Percentiles rank a stretch among this genome's conserved stretches.
Conservation (phyloP, 345 rosid species). For the Euphorbia tirucalli region DNA sequence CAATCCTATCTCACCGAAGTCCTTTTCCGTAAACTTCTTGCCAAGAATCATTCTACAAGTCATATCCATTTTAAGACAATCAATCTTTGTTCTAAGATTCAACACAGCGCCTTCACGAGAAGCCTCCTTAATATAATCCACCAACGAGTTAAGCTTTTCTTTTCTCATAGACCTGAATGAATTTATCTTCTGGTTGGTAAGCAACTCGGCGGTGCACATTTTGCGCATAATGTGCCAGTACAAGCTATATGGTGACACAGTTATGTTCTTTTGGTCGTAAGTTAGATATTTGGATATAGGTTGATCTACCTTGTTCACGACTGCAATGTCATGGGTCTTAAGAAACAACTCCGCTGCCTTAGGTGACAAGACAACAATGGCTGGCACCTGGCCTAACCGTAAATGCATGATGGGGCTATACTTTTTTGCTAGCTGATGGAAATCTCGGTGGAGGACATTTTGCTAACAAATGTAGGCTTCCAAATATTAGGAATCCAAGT, state of each 20-base stretch:
- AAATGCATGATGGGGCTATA: slow-evolving; percentile 46
- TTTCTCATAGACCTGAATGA: slow-evolving; percentile 32
- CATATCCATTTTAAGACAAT: slow-evolving; percentile 29
- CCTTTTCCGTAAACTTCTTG: slow-evolving; percentile 34
- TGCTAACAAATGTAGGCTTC: slow-evolving; percentile 36
- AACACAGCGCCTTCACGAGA: slow-evolving; percentile 14
- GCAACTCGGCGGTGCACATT: slow-evolving; percentile 41
- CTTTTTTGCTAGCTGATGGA: slow-evolving; percentile 28
- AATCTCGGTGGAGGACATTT: slow-evolving; percentile 33
- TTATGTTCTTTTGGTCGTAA: slow-evolving; percentile 24
- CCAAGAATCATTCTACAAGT: slow-evolving; percentile 54
- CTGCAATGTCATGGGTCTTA: slow-evolving; percentile 38
- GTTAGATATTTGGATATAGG: slow-evolving; percentile 23
- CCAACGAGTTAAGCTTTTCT: slow-evolving; percentile 34
- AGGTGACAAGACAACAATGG: slow-evolving; percentile 40
- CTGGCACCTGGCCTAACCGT: slow-evolving; percentile 28
- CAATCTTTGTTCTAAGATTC: slow-evolving; percentile 36
- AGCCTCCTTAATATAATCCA: slow-evolving; percentile 22
- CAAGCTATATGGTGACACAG: slow-evolving; percentile 28
- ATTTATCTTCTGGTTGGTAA: slow-evolving; percentile 31
- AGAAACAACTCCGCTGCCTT: slow-evolving; percentile 39
- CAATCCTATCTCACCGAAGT: slow-evolving; percentile 40
- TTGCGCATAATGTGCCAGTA: slow-evolving; percentile 43
- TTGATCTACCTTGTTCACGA: slow-evolving; percentile 30
- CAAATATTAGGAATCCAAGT: slow-evolving; percentile 34